Base-by-base conservation (phyloP, 1,284 basidiomycete species). In the Porogramme epimiltina region DNA sequence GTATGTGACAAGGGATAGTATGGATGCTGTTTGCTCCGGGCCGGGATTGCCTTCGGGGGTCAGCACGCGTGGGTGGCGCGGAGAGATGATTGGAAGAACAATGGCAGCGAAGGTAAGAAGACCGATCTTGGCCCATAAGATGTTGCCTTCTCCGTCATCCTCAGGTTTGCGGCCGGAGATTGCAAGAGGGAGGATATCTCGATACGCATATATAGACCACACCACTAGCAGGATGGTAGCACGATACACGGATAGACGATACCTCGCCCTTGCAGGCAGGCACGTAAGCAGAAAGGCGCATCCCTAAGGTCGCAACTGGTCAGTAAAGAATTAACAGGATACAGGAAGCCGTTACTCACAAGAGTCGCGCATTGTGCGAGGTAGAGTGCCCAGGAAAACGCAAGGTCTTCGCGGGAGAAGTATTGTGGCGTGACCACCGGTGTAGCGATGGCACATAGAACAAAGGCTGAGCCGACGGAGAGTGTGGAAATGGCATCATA, bases 21-120 rank as follows among this genome's bases (percentile, higher is more conserved):
- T 70, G 0, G 84, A 80, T 0, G 84, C 78, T 0, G 80, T 84
- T 62, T 87, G 85, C 60, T 89, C 86, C 5, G 83, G 80, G n/a
- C 71, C 62, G 3, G 69, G 37, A 19, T 38, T 28, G 34, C 33
- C 41, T 36, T 61, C 55, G 64, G 59, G 4, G 74, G 72, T 42
- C 73, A 62, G 75, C 78, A 45, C 26, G 60, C 11, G 38, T 3
- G 23, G 41, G 42, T 25, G 46, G 16, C 77, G 69, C 3, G 80
- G 79, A 18, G 72, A 68, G 34, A 74, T 49, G 11, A 80, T 61
- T 0, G 80, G 80, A n/a, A 81, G 63, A 33, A 76, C 49, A 2
- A 76, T 60, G 0, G 70, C 74, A 1, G 69, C 70, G n/a, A 76
- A 51, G 16, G 68, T 61, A 15, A 81, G 68, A 19, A 79, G 19